Evolutionary conservation across 1,284 basidiomycete species (phyloP).

Genomic region (Neolentinus lepideus): DNA sequence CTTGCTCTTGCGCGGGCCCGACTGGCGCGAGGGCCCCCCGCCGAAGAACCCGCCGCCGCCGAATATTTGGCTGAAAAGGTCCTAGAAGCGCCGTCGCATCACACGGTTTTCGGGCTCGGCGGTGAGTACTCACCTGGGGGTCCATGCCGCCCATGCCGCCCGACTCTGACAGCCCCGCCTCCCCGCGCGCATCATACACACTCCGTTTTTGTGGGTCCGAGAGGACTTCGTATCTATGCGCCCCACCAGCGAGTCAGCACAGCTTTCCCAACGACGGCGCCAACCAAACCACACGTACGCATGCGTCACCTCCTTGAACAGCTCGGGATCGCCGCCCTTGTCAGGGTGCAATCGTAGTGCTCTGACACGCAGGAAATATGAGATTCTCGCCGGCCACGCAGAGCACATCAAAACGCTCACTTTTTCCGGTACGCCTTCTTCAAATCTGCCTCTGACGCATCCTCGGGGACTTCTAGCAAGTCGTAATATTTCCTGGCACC

Average conservation of each 20-base stretch:
- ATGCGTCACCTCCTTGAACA: slow-evolving; percentile 97
- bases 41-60: slow-evolving; percentile 59
- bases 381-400: slow-evolving; percentile 5
- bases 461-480: slow-evolving; percentile 74
- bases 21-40: slow-evolving; percentile 53
- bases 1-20: slow-evolving; percentile 94
- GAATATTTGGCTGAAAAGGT: slow-evolving; percentile 97
- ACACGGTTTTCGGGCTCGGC: background rate
- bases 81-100: slow-evolving; percentile 35
- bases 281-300: slow-evolving; percentile 54
- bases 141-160: slow-evolving; percentile 96
- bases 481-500: slow-evolving; percentile 81
- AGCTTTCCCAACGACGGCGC: slow-evolving; percentile 1
- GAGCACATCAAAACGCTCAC: slow-evolving; percentile 30
- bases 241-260: background rate
- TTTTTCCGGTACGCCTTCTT: slow-evolving; percentile 96
- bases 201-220: slow-evolving; percentile 84
- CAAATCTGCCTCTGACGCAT: slow-evolving; percentile 75
- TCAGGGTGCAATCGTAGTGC: slow-evolving; percentile 91
- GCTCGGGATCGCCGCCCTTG: slow-evolving; percentile 95
- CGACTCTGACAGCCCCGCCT: slow-evolving; percentile 84
- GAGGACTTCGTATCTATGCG: slow-evolving; percentile 81
- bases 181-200: slow-evolving; percentile 90
- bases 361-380: slow-evolving; percentile 32
- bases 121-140: slow-evolving; percentile 63